A percentile compares a stretch with the other conserved stretches of the same genome.
Conservation (phyloP, 208 protist species). For the Zelonia costaricensis region DNA sequence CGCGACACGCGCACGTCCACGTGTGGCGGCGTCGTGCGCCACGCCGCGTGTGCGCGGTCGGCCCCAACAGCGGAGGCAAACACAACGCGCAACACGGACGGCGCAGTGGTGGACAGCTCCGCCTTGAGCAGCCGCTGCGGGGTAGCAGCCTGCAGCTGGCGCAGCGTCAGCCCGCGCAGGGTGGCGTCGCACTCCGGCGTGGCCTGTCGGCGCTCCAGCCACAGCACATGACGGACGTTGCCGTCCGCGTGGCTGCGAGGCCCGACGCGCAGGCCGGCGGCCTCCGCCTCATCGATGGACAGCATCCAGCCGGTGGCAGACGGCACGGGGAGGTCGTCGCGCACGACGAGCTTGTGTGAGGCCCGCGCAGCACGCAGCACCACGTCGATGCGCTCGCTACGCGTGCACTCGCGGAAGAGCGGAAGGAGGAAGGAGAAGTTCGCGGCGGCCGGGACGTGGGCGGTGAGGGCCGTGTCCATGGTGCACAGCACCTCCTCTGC, state of each 20-base stretch:
- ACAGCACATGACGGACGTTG: neutral
- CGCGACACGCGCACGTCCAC: constrained; percentile 8
- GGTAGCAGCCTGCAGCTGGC: constrained; percentile 11
- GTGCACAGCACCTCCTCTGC: constrained; percentile 11
- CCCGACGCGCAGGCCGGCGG: constrained; percentile 19
- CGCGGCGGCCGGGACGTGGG: constrained; percentile 8
- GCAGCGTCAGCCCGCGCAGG: neutral
- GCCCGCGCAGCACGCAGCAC: constrained; percentile 10
- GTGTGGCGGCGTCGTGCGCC: constrained; percentile 5
- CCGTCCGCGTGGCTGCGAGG: constrained; percentile 21
- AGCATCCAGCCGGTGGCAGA: constrained; percentile 10
- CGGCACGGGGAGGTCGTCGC: constrained; percentile 20
- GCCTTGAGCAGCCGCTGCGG: constrained; percentile 4
- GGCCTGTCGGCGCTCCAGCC: constrained; percentile 6
- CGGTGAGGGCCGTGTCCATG: constrained; percentile 18
- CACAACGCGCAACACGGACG: neutral
- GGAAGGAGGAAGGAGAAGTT: constrained; percentile 12
- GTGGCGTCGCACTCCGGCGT: neutral
- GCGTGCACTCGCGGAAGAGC: constrained; percentile 10
- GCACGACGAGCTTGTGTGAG: constrained; percentile 21
- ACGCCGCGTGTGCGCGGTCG: constrained; percentile 7
- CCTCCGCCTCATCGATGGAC: constrained; percentile 21
- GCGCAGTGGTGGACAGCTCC: neutral
- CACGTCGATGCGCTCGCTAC: constrained; percentile 21
- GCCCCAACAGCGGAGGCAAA: constrained; percentile 7